Conservation (phyloP, 2,329 filamentous ascomycete genomes). For the Colletotrichum somersetense region DNA sequence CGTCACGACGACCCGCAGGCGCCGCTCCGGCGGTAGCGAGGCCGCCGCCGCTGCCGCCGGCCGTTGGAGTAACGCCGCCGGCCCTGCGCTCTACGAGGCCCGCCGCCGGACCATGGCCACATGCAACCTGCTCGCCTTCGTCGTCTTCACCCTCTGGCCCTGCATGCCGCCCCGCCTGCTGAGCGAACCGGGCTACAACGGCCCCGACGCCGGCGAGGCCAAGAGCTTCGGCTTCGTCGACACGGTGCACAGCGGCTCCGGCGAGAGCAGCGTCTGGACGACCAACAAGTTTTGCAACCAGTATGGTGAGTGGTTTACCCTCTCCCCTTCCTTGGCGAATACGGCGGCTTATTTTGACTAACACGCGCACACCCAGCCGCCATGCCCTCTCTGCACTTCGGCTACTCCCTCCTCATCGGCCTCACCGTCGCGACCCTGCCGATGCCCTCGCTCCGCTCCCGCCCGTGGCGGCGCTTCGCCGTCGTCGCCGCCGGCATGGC, state of each 20-base stretch:
- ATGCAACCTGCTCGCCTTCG: constrained; percentile 66
- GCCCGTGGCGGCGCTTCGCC: constrained; percentile 62
- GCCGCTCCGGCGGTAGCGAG: constrained; percentile 44
- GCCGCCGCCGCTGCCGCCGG: constrained; percentile 59
- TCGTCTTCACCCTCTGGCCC: constrained; percentile 65
- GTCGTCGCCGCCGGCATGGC: constrained; percentile 65
- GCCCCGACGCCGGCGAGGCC: constrained; percentile 67
- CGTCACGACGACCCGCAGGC: constrained; percentile 74
- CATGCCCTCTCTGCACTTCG: constrained; percentile 82
- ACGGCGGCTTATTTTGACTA: background rate
- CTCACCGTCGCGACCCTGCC: constrained; percentile 77
- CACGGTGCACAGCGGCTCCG: constrained; percentile 61
- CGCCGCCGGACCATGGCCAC: constrained; percentile 68
- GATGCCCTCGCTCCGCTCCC: constrained; percentile 65
- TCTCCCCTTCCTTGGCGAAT: background rate
- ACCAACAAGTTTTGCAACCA: constrained; percentile 82
- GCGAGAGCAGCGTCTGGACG: constrained; percentile 62
- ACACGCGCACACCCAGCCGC: constrained; percentile 62
- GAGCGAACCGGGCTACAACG: constrained; percentile 67
- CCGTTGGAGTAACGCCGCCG: constrained; percentile 46
- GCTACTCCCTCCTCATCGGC: constrained; percentile 80
- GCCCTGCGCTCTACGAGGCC: constrained; percentile 65
- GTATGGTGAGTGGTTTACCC: constrained; percentile 66
- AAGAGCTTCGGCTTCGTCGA: constrained; percentile 68
- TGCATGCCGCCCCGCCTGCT: constrained; percentile 68